Evolutionary conservation across 2,329 filamentous ascomycete species (phyloP).

Genomic region (Aspergillus uvarum): DNA sequence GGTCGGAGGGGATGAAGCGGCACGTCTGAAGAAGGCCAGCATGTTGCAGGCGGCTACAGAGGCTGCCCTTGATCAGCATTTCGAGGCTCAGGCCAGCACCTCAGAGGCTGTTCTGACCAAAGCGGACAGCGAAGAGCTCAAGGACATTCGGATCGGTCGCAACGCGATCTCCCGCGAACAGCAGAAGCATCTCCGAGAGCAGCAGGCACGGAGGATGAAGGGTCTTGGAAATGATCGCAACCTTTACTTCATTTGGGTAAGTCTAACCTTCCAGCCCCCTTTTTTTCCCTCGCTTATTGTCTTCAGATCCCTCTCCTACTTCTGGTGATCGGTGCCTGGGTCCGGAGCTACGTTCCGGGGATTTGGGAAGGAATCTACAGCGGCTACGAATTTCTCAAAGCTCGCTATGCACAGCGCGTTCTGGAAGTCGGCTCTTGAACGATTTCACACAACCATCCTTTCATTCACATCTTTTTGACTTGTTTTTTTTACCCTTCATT

Average conservation of each 20-base stretch:
- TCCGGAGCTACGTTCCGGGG: conserved; percentile 44
- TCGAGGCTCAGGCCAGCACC: conserved; percentile 36
- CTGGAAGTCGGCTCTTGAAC: conserved; percentile 33
- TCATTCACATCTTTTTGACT: conserved; percentile 18
- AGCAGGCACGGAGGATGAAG: conserved; percentile 51
- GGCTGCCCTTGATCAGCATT: conserved; percentile 46
- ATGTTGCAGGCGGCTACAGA: conserved; percentile 45
- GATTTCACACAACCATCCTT: conserved; percentile 5
- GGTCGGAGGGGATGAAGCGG: conserved; percentile 33
- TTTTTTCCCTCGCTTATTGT: conserved; percentile 22
- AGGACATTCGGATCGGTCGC: conserved; percentile 44
- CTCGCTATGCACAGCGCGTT: conserved; percentile 35
- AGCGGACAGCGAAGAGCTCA: conserved; percentile 37
- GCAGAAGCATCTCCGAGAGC: conserved; percentile 48
- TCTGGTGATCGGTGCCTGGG: conserved; percentile 47
- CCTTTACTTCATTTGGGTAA: conserved; percentile 56
- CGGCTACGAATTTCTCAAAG: conserved; percentile 40
- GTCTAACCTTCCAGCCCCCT: conserved; percentile 19
- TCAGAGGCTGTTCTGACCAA: conserved; percentile 20
- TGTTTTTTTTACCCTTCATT: conserved; percentile 19
- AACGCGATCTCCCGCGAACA: conserved; percentile 47
- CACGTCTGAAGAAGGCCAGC: conserved; percentile 45
- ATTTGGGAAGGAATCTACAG: conserved; percentile 42
- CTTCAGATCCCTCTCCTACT: conserved; percentile 48
- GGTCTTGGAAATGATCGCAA: conserved; percentile 51